Conservation (phyloP, 1,139 yeast genomes). For the Debaryomycetaceae sp. region DNA sequence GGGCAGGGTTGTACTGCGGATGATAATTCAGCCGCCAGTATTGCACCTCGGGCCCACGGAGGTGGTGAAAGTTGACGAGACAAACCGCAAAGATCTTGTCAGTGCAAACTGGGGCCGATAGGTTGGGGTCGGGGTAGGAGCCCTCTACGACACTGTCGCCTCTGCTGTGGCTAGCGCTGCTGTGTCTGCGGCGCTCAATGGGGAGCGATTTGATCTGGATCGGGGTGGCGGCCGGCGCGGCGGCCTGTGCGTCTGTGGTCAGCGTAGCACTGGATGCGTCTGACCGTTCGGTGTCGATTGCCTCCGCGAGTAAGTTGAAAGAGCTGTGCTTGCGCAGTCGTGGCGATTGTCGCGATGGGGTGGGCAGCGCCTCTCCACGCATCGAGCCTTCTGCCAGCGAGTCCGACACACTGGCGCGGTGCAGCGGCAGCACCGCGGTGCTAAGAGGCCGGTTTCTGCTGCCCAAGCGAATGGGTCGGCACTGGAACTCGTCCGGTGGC, state of each 20-base stretch:
- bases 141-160: background rate
- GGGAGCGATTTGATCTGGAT: slow-evolving; percentile 4
- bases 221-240: background rate
- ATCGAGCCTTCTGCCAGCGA: slow-evolving; percentile 1
- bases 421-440: slow-evolving; percentile 3
- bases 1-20: slow-evolving; percentile 30
- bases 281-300: background rate
- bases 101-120: slow-evolving; percentile 12
- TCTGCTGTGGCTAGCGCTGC: background rate
- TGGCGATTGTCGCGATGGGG: slow-evolving; percentile 1
- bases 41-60: slow-evolving; percentile 92
- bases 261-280: no score
- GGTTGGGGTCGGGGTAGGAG: background rate
- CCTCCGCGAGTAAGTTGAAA: background rate
- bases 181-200: slow-evolving; percentile 2
- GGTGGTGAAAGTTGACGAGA: slow-evolving; percentile 90
- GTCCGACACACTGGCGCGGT: slow-evolving; percentile 3
- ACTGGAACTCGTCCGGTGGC: slow-evolving; percentile 24
- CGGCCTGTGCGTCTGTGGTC: no score
- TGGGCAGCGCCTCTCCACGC: background rate
- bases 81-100: slow-evolving; percentile 75
- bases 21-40: slow-evolving; percentile 76
- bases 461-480: slow-evolving; percentile 31
- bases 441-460: slow-evolving; percentile 11
- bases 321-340: no score